Conservation (phyloP, 2,329 filamentous ascomycete genomes). For the Colletotrichum sp. region DNA sequence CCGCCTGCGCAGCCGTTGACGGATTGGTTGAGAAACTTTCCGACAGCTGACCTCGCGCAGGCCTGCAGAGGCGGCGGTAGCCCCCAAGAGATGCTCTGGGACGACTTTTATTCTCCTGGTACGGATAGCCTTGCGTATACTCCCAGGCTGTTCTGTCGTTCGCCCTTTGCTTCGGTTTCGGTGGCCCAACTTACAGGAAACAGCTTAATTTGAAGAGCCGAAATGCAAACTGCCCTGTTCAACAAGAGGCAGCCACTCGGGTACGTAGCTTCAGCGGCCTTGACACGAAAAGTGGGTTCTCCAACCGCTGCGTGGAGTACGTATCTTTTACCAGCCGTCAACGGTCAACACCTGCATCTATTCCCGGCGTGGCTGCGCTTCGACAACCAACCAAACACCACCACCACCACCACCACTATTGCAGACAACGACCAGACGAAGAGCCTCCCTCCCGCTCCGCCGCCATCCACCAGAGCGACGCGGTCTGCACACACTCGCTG, state of each 20-base stretch:
- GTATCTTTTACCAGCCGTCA: background rate
- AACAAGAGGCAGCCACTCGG: background rate
- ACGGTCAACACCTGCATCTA: background rate
- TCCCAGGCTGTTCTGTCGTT: background rate
- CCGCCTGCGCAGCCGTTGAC: background rate
- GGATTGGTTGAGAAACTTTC: constrained; percentile 12
- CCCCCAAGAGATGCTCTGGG: background rate
- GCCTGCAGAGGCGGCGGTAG: background rate
- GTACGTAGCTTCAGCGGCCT: background rate
- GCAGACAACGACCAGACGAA: background rate
- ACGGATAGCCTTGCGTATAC: background rate
- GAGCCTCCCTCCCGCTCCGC: background rate
- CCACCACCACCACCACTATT: background rate
- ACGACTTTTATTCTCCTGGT: background rate
- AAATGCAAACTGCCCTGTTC: background rate
- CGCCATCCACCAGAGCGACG: background rate
- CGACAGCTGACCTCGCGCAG: background rate
- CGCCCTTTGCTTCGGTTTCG: background rate
- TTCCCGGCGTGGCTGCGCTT: constrained; percentile 20
- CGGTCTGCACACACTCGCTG: background rate
- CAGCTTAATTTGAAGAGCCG: background rate
- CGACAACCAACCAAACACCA: constrained; percentile 1
- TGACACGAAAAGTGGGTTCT: background rate
- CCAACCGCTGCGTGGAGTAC: background rate
- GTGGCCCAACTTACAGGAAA: background rate